These are phyloP conservation scores for Thalassia testudinum DNA, from an alignment of 116 monocot genomes.

Conservation along the genomic window DNA sequence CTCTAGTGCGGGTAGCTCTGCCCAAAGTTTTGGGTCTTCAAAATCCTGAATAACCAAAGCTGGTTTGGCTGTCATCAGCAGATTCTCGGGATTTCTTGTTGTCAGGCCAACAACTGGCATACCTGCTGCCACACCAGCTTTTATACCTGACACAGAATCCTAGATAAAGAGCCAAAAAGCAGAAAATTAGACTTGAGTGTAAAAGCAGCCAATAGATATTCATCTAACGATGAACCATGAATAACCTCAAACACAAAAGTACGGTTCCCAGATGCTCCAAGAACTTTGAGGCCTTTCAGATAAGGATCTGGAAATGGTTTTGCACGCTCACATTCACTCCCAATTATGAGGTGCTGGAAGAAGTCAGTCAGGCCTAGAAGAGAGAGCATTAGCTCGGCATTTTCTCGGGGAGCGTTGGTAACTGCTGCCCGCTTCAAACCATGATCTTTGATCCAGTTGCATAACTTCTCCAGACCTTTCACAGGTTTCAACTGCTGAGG, in stretches of 20 bases:
- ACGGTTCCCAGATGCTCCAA: slow-evolving; percentile 37
- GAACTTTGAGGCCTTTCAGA: slow-evolving; percentile 37
- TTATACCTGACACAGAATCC: slow-evolving; percentile 69
- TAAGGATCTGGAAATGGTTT: slow-evolving; percentile 87
- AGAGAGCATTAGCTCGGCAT: slow-evolving; percentile 73
- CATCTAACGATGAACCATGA: neutral
- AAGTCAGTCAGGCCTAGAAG: slow-evolving; percentile 53
- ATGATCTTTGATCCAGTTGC: slow-evolving; percentile 56
- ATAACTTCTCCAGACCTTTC: slow-evolving; percentile 54
- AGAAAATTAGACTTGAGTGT: neutral
- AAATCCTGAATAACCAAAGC: slow-evolving; percentile 50
- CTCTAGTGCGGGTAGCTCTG: slow-evolving; percentile 30
- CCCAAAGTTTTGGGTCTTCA: slow-evolving; percentile 63
- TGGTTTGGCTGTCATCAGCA: slow-evolving; percentile 41
- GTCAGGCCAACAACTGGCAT: slow-evolving; percentile 54
- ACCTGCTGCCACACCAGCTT: slow-evolving; percentile 74
- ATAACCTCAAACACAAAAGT: slow-evolving; percentile 71
- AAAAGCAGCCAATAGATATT: neutral
- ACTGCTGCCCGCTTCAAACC: slow-evolving; percentile 73
- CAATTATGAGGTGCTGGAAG: slow-evolving; percentile 49
- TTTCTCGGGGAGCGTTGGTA: slow-evolving; percentile 58
- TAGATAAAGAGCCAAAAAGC: neutral
- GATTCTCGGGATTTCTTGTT: slow-evolving; percentile 44
- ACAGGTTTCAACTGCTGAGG: slow-evolving; percentile 36
- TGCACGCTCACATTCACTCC: slow-evolving; percentile 70